Base-by-base conservation (phyloP, 352 stramenopile genomes). In the Phytopythium chamaehyphon region DNA sequence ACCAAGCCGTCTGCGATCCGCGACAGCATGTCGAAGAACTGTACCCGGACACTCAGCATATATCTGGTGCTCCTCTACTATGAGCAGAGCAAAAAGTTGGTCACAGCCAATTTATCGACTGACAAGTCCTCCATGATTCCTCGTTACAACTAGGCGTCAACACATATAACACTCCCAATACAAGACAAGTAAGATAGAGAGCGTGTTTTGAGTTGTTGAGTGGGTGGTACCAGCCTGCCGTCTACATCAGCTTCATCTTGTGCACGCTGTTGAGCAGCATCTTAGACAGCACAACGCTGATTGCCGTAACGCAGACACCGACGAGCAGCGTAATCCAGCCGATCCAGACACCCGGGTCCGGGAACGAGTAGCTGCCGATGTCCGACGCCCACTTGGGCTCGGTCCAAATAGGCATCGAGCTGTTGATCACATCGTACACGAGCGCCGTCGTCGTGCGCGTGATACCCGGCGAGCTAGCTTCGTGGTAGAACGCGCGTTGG, bases 201-300 rank as follows among this genome's bases (percentile, higher is more conserved):
- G 23, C 12, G 42, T 49, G 24, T 44, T 38, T 19, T 7, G 43
- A 15, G 14, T 21, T 28, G 44, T 8, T 49, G 15, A 55, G 51
- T 56, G 42, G 44, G 31, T 11, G 48, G 31, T 18, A n/a, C 6
- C 22, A 28, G 19, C 22, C 24, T 9, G 44, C 26, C 26, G 36
- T 45, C 55, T 89, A 93, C 54, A 93, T 64, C 5, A 93, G 72
- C 56, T 93, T 93, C 64, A 88, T 77, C 63, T 93, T 93, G 47
- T 89, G 71, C 26, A 93, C 78, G 47, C 76, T 72, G 6, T 57
- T 44, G 19, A 93, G 58, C 33, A 91, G 59, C 57, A 79, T 59
- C n/a, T 66, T 64, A 18, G 83, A 66, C 10, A 73, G 35, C 12
- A 73, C 51, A 6, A 71, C 52, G 35, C 74, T 71, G 48, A 77